These are phyloP conservation scores for Rhodomyrtus psidioides DNA, from an alignment of 441 rosid genomes.

Conservation along the genomic window DNA sequence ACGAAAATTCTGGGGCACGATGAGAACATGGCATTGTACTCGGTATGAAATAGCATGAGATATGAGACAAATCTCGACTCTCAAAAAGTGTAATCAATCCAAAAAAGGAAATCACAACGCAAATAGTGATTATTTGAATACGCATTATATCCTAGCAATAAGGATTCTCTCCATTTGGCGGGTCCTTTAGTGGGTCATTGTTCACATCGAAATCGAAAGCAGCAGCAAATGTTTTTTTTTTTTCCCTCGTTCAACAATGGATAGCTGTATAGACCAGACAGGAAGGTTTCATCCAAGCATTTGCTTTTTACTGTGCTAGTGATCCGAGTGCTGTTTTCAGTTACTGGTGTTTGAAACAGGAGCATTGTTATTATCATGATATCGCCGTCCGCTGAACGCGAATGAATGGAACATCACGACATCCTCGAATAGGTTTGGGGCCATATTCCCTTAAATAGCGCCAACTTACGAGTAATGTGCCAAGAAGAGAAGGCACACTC, in stretches of 20 bases:
- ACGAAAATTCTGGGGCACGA: background rate
- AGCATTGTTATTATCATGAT: background rate
- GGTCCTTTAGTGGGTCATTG: background rate
- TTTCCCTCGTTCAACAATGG: background rate
- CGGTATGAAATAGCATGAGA: background rate
- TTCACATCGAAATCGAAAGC: background rate
- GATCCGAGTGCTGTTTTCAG: background rate
- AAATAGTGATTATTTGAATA: background rate
- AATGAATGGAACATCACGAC: background rate
- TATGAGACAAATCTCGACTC: background rate
- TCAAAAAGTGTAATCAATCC: background rate
- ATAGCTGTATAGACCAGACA: background rate
- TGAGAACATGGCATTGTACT: background rate
- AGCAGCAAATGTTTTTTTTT: background rate
- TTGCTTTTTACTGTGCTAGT: background rate
- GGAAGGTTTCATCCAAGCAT: background rate
- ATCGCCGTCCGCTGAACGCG: background rate
- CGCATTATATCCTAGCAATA: no score
- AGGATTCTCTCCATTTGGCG: background rate
- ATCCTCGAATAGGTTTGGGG: background rate
- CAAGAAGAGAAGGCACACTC: background rate
- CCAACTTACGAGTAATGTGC: background rate
- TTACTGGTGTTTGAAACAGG: background rate
- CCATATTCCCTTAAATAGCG: background rate
- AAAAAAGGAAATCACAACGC: background rate